Evolutionary conservation across 192 early-diverging fungal species (phyloP), one percentile per base, ranked within the genome.

Genomic region (Entomortierella lignicola): DNA sequence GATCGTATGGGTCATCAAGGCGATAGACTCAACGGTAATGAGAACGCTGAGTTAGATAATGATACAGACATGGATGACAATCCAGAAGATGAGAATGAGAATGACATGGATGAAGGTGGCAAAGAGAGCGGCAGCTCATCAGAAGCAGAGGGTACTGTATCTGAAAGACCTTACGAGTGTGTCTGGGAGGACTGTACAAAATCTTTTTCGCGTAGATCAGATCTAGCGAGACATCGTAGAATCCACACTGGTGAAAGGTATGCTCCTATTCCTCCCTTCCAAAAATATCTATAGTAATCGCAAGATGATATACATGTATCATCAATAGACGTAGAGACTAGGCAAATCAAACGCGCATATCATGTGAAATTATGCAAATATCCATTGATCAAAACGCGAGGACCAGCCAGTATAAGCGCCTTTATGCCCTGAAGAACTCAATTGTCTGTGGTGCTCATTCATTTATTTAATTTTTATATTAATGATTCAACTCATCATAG

Each of bases 191-290:
- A 83, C 1, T 94, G 91, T 69, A 81, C 67, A 69, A 92, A 94
- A 81, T 75, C 83, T 48, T 94, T 92, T 62, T 89, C 88, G 55
- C 85, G 92, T 60, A 85, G 88, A 70, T 91, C 89, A 2, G 92
- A 94, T 82, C 83, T 92, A 39, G 88, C 87, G 31, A 85, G 92
- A 41, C 92, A 94, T 79, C 80, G 79, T 44, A 83, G 92, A 31
- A 92, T 92, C 72, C 92, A 94, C 80, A 92, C 90, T 10, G 88
- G 89, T 42, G 92, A 94, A 61, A 85, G 89, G 75, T 79, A 79
- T 0, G 10, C 21, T 54, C 29, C 26, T 20, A 29, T 5, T 66
- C 48, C 51, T 37, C 20, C 34, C n/a, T n/a, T n/a, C n/a, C n/a
- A n/a, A n/a, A n/a, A n/a, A n/a, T n/a, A n/a, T n/a, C n/a, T n/a